A percentile compares a stretch with the other conserved stretches of the same genome.
These are phyloP conservation scores for Quercus ilex DNA, from an alignment of 306 rosid species.

Conservation along the genomic window DNA sequence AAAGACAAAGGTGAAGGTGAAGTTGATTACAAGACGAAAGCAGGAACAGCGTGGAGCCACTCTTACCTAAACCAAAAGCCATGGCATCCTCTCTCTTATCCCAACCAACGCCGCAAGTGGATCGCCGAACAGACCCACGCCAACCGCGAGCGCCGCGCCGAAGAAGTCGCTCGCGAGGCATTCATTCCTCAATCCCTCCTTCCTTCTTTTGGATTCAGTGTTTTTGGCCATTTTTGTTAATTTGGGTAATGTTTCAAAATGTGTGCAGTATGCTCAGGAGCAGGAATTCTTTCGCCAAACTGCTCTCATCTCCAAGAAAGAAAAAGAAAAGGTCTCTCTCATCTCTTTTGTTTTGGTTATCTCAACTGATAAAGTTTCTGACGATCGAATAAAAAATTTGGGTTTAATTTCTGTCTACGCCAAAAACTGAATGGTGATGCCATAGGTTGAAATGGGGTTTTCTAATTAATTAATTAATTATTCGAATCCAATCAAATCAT, in stretches of 20 bases:
- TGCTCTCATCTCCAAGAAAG: conserved; percentile 73
- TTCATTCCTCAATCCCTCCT: too few species aligned
- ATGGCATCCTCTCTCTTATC: conserved; percentile 98
- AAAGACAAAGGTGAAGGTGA: conserved; percentile 52
- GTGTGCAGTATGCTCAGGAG: conserved; percentile 77
- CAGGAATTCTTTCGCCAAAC: conserved; percentile 92
- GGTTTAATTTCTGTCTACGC: fast-evolving
- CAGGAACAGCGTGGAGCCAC: conserved; percentile 98
- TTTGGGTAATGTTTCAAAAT: neutral
- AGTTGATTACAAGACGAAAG: conserved; percentile 78
- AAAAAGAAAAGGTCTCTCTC: conserved; percentile 71
- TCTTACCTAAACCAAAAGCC: conserved; percentile 92
- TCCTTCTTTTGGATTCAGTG: too few species aligned
- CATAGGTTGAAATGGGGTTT: too few species aligned
- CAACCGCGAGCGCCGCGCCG: conserved; percentile 53
- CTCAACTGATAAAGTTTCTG: too few species aligned
- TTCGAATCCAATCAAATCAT: too few species aligned
- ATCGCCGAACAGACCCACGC: conserved; percentile 92
- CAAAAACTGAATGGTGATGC: too few species aligned
- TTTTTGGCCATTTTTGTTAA: too few species aligned
- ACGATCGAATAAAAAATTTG: fast-evolving
- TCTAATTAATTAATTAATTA: too few species aligned
- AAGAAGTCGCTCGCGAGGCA: conserved; percentile 92
- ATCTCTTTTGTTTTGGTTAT: neutral
- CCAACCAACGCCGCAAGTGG: conserved; percentile 98